Base-by-base conservation (phyloP, 2,329 filamentous ascomycete genomes). In the Ophiostoma australiae region DNA sequence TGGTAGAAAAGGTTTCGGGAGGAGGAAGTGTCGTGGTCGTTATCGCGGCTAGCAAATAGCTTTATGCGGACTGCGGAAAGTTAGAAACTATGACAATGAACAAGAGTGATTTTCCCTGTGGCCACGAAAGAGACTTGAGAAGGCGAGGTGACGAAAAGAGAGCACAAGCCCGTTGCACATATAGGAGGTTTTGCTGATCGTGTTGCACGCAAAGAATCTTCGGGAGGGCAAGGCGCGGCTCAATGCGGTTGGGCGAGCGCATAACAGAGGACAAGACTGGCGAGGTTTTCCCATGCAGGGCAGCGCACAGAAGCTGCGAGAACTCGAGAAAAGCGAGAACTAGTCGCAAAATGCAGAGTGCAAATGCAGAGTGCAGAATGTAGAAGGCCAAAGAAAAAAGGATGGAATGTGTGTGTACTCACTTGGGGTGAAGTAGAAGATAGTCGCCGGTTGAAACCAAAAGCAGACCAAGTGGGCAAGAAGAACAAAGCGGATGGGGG, bases 91-190 rank as follows among this genome's bases (percentile, higher is more conserved):
- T 27, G 48, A 67, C 33, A 11, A 58, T 44, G n/a, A n/a, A 67
- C n/a, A 39, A 44, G 37, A 37, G 27, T 35, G 10, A 13, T 35
- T 23, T 23, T 33, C 11, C 13, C 27, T 20, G 69, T n/a, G 31
- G 27, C 33, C 35, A n/a, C 37, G 27, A 63, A 66, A 70, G 1
- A 48, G 44, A 48, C 44, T 48, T 48, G 44, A 48, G 44, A 48
- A 20, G 17, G 44, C 17, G 44, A 48, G 23, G 33, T n/a, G 52
- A 52, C 55, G 48, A 48, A 37, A 55, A 58, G 15, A 39, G 58
- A 41, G 27, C 68, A 67, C 67, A 61, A 67, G 41, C 6, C 23
- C 31, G 67, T 69, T 69, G 63, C 68, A 58, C 68, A 70, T 67
- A 52, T 48, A 67, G 41, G 1, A 69, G 66, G 23, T 67, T 39